These are phyloP conservation scores for Psilocybe azurescens DNA, from an alignment of 768 basidiomycete genomes.

Conservation along the genomic window DNA sequence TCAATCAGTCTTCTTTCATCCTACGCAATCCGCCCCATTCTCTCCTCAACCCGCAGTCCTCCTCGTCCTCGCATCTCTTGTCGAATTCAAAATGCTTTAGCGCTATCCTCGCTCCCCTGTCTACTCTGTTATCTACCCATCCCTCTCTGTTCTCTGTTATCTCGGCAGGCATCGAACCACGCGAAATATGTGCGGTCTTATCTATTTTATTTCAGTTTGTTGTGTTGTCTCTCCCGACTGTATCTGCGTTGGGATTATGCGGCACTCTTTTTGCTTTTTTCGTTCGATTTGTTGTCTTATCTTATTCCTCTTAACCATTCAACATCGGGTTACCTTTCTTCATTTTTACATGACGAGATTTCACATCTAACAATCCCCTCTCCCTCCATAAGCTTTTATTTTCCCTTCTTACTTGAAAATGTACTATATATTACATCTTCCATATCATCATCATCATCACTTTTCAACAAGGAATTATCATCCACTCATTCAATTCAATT, in stretches of 20 bases:
- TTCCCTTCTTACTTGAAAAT: conserved; percentile 17
- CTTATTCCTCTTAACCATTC: conserved; percentile 8
- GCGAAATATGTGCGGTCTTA: conserved; percentile 5
- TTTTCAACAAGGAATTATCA: conserved; percentile 21
- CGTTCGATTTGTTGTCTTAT: conserved; percentile 4
- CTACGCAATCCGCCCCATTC: conserved; percentile 5
- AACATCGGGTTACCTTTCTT: conserved; percentile 18
- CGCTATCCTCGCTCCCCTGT: conserved; percentile 9
- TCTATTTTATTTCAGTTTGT: neutral
- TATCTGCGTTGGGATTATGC: neutral
- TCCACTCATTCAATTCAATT: conserved; percentile 12
- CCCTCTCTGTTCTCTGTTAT: conserved; percentile 3
- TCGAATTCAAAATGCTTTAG: conserved; percentile 18
- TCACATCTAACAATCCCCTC: conserved; percentile 12
- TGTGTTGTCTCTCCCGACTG: neutral
- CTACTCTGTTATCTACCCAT: conserved; percentile 2
- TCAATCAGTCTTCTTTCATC: conserved; percentile 8
- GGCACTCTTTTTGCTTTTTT: neutral
- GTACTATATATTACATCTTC: conserved; percentile 22
- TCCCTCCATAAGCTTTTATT: conserved; percentile 3
- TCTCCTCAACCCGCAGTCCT: conserved; percentile 15
- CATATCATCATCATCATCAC: conserved; percentile 19
- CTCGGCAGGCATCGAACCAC: conserved; percentile 8
- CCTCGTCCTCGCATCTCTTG: conserved; percentile 10
- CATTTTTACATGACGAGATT: conserved; percentile 17